These are phyloP conservation scores for Talaromyces proteolyticus DNA, from an alignment of 495 filamentous ascomycete species.

Conservation along the genomic window DNA sequence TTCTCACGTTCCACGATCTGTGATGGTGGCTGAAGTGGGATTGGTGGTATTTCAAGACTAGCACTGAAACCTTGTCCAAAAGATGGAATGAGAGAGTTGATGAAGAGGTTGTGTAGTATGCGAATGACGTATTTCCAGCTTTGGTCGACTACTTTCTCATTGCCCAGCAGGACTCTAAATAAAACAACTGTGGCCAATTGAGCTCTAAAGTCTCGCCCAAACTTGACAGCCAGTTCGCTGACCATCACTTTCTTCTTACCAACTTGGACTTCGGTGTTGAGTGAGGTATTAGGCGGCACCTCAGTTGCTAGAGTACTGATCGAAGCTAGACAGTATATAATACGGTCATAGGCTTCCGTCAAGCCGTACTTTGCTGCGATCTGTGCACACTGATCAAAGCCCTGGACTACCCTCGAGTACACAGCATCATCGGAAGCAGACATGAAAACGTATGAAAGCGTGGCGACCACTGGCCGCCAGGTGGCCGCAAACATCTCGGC, in stretches of 20 bases:
- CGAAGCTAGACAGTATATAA: conserved; percentile 79
- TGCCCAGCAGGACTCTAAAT: conserved; percentile 81
- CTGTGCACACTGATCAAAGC: conserved; percentile 92
- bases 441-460: conserved; percentile 97
- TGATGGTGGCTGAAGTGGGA: conserved; percentile 85
- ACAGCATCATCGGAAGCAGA: conserved; percentile 97
- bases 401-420: conserved; percentile 85
- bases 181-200: conserved; percentile 91
- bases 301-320: conserved; percentile 83
- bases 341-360: conserved; percentile 83
- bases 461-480: conserved; percentile 92
- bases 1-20: conserved; percentile 86
- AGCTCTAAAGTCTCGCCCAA: conserved; percentile 88
- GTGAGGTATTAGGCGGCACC: conserved; percentile 67
- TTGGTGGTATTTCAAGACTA: conserved; percentile 70
- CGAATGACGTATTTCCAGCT: conserved; percentile 86
- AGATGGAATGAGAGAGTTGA: conserved; percentile 87
- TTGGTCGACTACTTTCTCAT: conserved; percentile 66
- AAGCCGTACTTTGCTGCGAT: conserved; percentile 84
- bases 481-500: conserved; percentile 96
- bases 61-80: conserved; percentile 69
- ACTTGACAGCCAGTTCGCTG: conserved; percentile 94
- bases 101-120: conserved; percentile 92
- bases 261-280: conserved; percentile 95
- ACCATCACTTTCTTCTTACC: conserved; percentile 96